Evolutionary conservation across 225 moss, liverwort and hornwort species (phyloP).

Genomic region (Bryum argenteum): DNA sequence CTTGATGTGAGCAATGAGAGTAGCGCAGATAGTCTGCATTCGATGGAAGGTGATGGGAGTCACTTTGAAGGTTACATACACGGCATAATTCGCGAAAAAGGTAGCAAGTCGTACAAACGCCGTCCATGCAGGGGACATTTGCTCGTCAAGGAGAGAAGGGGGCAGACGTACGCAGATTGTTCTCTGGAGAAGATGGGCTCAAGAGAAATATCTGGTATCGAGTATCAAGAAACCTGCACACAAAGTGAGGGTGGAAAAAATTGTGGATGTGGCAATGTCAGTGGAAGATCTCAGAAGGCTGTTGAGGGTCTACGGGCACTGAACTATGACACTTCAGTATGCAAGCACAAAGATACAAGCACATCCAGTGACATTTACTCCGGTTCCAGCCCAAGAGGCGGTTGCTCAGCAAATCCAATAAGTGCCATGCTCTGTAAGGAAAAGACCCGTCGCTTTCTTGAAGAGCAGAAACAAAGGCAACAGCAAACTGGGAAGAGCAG

Average conservation of each 20-base stretch:
- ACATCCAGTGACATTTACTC: constrained; percentile 9
- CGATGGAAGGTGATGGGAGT: constrained; percentile 18
- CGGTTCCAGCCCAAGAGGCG: background rate
- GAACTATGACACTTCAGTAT: constrained; percentile 1
- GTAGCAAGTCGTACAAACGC: constrained; percentile 31
- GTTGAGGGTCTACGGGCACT: constrained; percentile 6
- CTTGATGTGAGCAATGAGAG: constrained; percentile 1
- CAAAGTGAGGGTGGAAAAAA: constrained; percentile 12
- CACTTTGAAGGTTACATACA: constrained; percentile 36
- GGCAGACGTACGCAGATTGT: background rate
- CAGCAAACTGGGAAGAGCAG: constrained; percentile 9
- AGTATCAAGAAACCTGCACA: constrained; percentile 7
- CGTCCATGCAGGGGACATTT: background rate
- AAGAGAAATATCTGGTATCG: constrained; percentile 8
- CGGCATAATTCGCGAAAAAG: constrained; percentile 34
- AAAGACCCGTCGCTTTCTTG: background rate
- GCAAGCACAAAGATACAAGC: constrained; percentile 20
- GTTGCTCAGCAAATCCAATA: background rate
- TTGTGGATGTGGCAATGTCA: background rate
- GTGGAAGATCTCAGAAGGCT: constrained; percentile 3
- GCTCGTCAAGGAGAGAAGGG: constrained; percentile 21
- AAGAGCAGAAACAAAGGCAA: constrained; percentile 16
- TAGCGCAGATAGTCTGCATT: background rate
- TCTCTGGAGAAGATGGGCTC: constrained; percentile 10
- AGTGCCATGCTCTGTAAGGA: background rate